Percentiles rank a stretch among this genome's conserved stretches.
These are phyloP conservation scores for Pythium monospermum DNA, from an alignment of 352 stramenopile species.

Conservation along the genomic window DNA sequence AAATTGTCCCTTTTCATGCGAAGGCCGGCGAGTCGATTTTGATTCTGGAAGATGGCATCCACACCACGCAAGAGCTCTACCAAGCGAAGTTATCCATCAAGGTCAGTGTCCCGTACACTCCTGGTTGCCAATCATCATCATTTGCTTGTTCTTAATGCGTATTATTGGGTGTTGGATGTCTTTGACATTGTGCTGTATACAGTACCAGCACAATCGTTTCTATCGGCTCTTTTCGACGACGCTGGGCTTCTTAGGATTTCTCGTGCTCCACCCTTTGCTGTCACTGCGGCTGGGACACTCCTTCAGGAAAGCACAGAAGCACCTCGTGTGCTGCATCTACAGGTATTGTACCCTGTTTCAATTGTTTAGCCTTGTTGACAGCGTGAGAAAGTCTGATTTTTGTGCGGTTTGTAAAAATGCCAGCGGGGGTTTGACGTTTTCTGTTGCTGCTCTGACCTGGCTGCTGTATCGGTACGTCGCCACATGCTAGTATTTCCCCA, in stretches of 20 bases:
- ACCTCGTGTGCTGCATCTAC: slow-evolving; percentile 20
- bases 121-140: no score
- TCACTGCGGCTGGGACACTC: slow-evolving; percentile 24
- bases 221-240: slow-evolving; percentile 54
- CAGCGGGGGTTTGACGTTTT: slow-evolving; percentile 47
- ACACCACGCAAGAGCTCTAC: slow-evolving; percentile 41
- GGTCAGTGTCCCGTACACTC: slow-evolving; percentile 25
- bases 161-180: background rate
- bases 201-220: slow-evolving; percentile 66
- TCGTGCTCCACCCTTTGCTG: slow-evolving; percentile 44
- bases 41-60: slow-evolving; percentile 58
- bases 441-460: slow-evolving; percentile 41
- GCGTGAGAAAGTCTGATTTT: no score
- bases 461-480: slow-evolving; percentile 38
- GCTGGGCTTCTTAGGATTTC: slow-evolving; percentile 59
- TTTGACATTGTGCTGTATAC: background rate
- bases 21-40: slow-evolving; percentile 40
- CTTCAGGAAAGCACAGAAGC: slow-evolving; percentile 38
- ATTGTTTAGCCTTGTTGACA: no score
- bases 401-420: no score
- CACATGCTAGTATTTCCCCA: background rate
- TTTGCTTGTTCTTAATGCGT: no score
- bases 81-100: slow-evolving; percentile 37
- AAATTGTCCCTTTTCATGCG: slow-evolving; percentile 38
- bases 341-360: no score